These are phyloP conservation scores for Aspergillus affinis DNA, from an alignment of 495 filamentous ascomycete species.

Conservation along the genomic window DNA sequence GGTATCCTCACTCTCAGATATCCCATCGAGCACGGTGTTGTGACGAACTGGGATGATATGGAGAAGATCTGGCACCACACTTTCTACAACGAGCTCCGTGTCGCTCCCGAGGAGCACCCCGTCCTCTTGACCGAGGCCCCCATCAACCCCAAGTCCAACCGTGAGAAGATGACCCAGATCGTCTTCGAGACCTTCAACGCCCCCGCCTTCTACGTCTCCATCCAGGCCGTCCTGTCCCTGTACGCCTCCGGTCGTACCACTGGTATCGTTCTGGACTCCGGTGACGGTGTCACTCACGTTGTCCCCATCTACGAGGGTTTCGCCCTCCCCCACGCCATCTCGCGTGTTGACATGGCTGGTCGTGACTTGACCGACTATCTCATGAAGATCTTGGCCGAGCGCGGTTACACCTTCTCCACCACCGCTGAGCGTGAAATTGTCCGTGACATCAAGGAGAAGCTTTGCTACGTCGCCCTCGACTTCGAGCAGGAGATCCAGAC, in stretches of 20 bases:
- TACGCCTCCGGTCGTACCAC: constrained; percentile 99
- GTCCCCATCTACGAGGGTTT: constrained; percentile 99
- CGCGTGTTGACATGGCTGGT: constrained; percentile 99
- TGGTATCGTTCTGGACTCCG: constrained; percentile 99
- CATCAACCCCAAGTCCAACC: constrained; percentile 99
- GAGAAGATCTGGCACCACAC: constrained; percentile 99
- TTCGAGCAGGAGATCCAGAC: constrained; percentile 99
- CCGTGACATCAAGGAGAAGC: constrained; percentile 99
- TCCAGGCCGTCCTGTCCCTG: constrained; percentile 98
- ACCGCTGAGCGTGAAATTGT: constrained; percentile 99
- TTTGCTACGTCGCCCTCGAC: constrained; percentile 98
- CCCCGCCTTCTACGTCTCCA: constrained; percentile 99
- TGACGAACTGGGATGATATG: constrained; percentile 99
- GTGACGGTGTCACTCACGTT: constrained; percentile 99
- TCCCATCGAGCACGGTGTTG: constrained; percentile 99
- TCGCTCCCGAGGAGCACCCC: constrained; percentile 99
- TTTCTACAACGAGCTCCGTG: constrained; percentile 99
- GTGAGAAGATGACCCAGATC: constrained; percentile 99
- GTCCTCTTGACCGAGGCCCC: constrained; percentile 98
- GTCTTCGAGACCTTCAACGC: constrained; percentile 99
- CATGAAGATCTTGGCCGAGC: constrained; percentile 99
- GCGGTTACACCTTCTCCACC: constrained; percentile 98
- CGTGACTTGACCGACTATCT: constrained; percentile 99
- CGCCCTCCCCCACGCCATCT: constrained; percentile 98
- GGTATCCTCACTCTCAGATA: constrained; percentile 99